phyloP scores from a whole-genome alignment of 2,329 filamentous ascomycete genomes.

The Monilinia polystroma region DNA sequence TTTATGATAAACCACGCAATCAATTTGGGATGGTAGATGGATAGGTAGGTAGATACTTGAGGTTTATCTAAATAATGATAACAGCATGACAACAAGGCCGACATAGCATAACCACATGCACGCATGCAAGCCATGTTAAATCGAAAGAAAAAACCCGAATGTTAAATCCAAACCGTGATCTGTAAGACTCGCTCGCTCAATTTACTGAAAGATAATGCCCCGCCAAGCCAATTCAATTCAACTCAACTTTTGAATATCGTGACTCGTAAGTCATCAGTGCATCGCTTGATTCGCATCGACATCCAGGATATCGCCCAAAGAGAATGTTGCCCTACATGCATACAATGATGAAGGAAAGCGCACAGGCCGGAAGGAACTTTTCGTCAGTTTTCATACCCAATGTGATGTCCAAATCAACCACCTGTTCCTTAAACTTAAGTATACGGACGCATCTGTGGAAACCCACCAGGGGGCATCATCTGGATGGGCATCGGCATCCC shows the following conservation, averaged over 20 bases:
- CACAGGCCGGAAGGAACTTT: constrained; percentile 3
- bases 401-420: background rate
- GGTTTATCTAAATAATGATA: background rate
- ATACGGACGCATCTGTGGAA: constrained; percentile 34
- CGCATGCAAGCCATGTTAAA: background rate
- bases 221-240: background rate
- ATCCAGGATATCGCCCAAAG: background rate
- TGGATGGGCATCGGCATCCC: constrained; percentile 23
- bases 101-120: constrained; percentile 1
- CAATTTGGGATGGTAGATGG: background rate
- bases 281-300: background rate
- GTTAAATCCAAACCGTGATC: background rate
- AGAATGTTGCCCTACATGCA: background rate
- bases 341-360: background rate
- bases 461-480: constrained; percentile 28
- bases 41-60: background rate
- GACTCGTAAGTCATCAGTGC: background rate
- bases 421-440: constrained; percentile 9
- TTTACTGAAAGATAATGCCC: background rate
- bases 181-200: constrained; percentile 3
- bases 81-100: background rate
- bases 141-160: background rate
- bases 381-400: background rate
- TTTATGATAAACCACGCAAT: background rate
- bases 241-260: background rate